A percentile compares a stretch with the other conserved stretches of the same genome.
These are phyloP conservation scores for Leucocoprinus leucothites DNA, from an alignment of 768 basidiomycete species.

Conservation along the genomic window DNA sequence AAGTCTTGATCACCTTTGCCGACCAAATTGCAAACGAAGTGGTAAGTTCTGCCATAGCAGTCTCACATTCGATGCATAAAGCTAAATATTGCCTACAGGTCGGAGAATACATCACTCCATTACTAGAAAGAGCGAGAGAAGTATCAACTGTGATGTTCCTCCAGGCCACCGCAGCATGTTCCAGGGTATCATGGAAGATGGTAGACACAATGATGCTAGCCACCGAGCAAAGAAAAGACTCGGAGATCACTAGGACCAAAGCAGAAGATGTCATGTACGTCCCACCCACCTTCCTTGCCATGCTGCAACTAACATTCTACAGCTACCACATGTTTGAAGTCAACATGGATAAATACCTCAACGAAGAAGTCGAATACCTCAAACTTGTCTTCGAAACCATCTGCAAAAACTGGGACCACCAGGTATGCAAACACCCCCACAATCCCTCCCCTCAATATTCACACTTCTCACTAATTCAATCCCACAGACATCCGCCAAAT, in stretches of 20 bases:
- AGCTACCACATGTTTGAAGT: conserved; percentile 94
- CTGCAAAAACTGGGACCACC: conserved; percentile 77
- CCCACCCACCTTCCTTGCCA: background rate
- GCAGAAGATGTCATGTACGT: conserved; percentile 86
- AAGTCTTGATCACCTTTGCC: conserved; percentile 77
- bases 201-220: conserved; percentile 73
- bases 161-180: conserved; percentile 85
- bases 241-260: conserved; percentile 42
- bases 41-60: conserved; percentile 43
- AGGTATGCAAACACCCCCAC: no score
- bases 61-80: background rate
- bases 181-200: conserved; percentile 84
- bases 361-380: conserved; percentile 85
- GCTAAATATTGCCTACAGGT: conserved; percentile 42
- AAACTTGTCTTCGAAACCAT: conserved; percentile 72
- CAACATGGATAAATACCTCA: conserved; percentile 97
- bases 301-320: conserved; percentile 11
- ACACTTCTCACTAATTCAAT: no score
- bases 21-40: conserved; percentile 86
- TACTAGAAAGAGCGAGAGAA: conserved; percentile 75
- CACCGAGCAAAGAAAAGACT: conserved; percentile 35
- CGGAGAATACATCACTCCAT: conserved; percentile 79
- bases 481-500: no score
- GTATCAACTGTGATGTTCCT: conserved; percentile 71
- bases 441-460: no score